Evolutionary conservation across 805 yeast genomes (phyloP).

Genomic region (Ogataea naganishii): DNA sequence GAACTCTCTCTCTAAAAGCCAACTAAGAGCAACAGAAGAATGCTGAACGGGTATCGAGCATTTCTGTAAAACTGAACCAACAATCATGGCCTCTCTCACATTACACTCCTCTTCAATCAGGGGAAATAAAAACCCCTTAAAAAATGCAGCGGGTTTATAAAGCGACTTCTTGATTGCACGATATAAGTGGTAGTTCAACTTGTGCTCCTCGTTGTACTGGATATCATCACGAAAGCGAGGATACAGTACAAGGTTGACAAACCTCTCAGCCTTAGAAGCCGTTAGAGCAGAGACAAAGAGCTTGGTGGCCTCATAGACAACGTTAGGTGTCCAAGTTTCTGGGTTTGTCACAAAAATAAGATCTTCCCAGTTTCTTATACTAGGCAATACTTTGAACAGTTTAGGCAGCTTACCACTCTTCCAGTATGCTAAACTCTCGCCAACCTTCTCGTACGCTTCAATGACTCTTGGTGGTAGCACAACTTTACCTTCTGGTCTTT

Average conservation of each 20-base stretch:
- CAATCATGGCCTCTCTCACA: slow-evolving; percentile 89
- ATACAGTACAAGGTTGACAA: slow-evolving; percentile 56
- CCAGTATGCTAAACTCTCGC: slow-evolving; percentile 78
- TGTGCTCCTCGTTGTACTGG: slow-evolving; percentile 67
- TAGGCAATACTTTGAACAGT: slow-evolving; percentile 88
- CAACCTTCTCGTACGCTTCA: slow-evolving; percentile 88
- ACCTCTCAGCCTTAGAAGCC: slow-evolving; percentile 83
- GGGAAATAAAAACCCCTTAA: slow-evolving; percentile 92
- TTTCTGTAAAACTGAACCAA: slow-evolving; percentile 82
- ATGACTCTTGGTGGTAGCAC: slow-evolving; percentile 93
- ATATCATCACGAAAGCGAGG: slow-evolving; percentile 67
- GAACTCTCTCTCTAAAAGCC: slow-evolving; percentile 74
- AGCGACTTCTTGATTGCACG: slow-evolving; percentile 86
- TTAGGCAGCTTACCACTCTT: slow-evolving; percentile 97
- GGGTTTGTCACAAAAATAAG: slow-evolving; percentile 90
- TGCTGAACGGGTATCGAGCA: slow-evolving; percentile 91
- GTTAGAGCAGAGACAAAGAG: slow-evolving; percentile 84
- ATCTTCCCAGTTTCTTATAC: slow-evolving; percentile 92
- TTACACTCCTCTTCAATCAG: slow-evolving; percentile 83
- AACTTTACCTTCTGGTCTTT: slow-evolving; percentile 59
- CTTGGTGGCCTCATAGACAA: slow-evolving; percentile 89
- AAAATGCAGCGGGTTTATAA: slow-evolving; percentile 96
- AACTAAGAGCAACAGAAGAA: slow-evolving; percentile 90
- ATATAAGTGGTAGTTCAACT: slow-evolving; percentile 85
- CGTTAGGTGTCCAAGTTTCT: slow-evolving; percentile 90